Conservation (phyloP, 495 filamentous ascomycete genomes). For the Tuber aestivum region DNA sequence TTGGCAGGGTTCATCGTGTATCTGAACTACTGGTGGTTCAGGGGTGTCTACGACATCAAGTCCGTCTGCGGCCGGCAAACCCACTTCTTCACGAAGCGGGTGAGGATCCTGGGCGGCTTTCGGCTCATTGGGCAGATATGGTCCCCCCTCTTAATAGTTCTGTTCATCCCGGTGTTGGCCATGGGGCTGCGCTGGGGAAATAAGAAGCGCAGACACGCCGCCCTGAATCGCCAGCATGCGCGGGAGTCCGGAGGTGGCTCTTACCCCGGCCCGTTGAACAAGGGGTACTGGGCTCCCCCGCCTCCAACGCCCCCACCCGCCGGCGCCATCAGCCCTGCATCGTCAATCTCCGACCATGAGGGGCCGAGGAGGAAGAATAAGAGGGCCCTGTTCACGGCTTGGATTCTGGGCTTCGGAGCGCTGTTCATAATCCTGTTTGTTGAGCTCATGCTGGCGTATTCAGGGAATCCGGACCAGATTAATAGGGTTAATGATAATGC, state of each 20-base stretch:
- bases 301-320: background rate
- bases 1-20: background rate
- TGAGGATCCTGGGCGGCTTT: background rate
- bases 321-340: background rate
- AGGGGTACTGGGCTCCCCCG: background rate
- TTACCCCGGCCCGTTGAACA: background rate
- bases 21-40: conserved; percentile 2
- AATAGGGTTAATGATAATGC: conserved; percentile 1
- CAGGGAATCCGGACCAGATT: background rate
- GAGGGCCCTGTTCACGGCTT: background rate
- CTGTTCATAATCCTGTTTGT: background rate
- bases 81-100: background rate
- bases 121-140: conserved; percentile 4
- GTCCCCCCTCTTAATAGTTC: background rate
- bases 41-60: background rate
- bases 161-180: background rate
- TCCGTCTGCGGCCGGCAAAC: background rate
- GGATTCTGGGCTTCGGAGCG: background rate
- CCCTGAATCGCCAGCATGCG: background rate
- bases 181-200: background rate
- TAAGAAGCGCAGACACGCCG: background rate
- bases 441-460: conserved; percentile 2
- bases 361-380: background rate
- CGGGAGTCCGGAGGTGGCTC: background rate
- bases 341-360: background rate